Evolutionary conservation across 2,329 filamentous ascomycete genomes (phyloP), one percentile per base, ranked within the genome.

Genomic region (Samsoniella hepiali): DNA sequence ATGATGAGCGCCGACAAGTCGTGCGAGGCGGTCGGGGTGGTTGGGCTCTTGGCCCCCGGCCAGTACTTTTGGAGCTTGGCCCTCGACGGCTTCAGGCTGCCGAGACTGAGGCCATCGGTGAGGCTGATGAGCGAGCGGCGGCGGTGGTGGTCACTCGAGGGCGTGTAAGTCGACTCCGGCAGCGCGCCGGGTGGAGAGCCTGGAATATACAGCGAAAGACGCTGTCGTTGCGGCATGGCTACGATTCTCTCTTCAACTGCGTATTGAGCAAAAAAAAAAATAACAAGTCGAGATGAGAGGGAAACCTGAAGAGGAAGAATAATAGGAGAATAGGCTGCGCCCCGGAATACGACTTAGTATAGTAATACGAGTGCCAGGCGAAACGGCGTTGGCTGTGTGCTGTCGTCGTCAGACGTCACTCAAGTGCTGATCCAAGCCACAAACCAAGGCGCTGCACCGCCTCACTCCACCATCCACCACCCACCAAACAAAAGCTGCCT

Each of bases 121-220:
- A 63, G 54, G 61, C 61, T 63, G 54, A 58, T 51, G 47, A 63
- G 61, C n/a, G 61, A 63, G 44, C 61, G 54, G 3, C 61, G 61
- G 34, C 61, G 61, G 54, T 63, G 61, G 34, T 55, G 61, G 54
- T 63, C 61, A 40, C 53, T 63, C 6, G 55, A n/a, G 5, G 61
- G 61, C 55, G 61, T 58, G 54, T 58, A 58, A 58, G 55, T 58
- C 8, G 54, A 47, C 11, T 62, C 50, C 13, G 59, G 42, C 22
- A 55, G 40, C 22, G 42, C 40, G 50, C 45, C 50, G 13, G 50
- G 50, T 11, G 59, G 59, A 8, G 59, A 62, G 50, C 59, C 45
- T 29, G 59, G 59, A 2, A 56, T 62, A 7, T 40, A 11, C 31
- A 62, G 36, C 50, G 59, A 62, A 8, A 55, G 59, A n/a, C 59